These are phyloP conservation scores for Kodamaea hsintzibuensis DNA, from an alignment of 805 yeast species.

Conservation along the genomic window DNA sequence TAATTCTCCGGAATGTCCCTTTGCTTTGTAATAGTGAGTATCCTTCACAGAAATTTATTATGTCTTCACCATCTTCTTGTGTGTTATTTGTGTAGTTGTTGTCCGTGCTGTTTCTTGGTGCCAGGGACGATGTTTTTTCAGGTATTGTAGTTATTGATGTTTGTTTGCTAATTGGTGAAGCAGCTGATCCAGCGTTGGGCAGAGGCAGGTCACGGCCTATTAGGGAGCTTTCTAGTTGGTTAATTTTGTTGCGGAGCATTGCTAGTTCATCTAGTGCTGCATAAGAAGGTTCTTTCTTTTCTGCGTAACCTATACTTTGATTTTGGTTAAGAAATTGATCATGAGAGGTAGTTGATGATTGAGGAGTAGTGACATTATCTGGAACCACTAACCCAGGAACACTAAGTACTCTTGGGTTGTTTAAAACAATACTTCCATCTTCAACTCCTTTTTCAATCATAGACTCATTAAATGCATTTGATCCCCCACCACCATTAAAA, in stretches of 20 bases:
- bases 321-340: background rate
- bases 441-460: conserved; percentile 4
- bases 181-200: background rate
- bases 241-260: conserved; percentile 8
- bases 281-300: background rate
- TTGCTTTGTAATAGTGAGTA: conserved; percentile 29
- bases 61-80: conserved; percentile 11
- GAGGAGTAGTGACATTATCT: background rate
- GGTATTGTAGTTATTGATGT: too few relatives aligned
- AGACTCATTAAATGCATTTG: background rate
- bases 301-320: background rate
- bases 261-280: conserved; percentile 10
- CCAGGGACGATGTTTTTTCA: background rate
- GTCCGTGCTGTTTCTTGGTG: background rate
- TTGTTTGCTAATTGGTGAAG: background rate
- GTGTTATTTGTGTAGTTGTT: background rate
- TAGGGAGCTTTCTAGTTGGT: conserved; percentile 7
- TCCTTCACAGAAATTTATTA: conserved; percentile 22
- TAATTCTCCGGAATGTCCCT: conserved; percentile 29
- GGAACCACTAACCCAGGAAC: background rate
- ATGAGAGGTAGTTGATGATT: background rate
- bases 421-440: conserved; percentile 1
- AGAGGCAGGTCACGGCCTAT: conserved; percentile 4
- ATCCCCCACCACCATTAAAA: background rate
- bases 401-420: background rate